These are phyloP conservation scores for Samsoniella hepiali DNA, from an alignment of 2,329 filamentous ascomycete species.

Conservation along the genomic window DNA sequence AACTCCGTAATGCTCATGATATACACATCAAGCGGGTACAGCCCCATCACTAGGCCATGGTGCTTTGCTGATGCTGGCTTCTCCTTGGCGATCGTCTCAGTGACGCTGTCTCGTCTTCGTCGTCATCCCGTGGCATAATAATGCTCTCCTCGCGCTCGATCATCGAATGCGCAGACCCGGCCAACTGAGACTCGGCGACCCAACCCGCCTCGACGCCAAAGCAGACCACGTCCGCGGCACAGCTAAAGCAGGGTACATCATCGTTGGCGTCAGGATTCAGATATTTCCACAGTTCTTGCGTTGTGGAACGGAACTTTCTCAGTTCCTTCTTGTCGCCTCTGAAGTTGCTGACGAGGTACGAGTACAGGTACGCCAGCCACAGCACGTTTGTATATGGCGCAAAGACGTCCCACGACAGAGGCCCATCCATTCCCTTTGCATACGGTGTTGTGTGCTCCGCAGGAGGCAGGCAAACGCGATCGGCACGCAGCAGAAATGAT, in stretches of 20 bases:
- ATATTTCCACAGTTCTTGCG: constrained; percentile 51
- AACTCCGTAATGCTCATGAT: background rate
- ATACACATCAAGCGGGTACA: background rate
- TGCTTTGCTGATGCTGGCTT: constrained; percentile 8
- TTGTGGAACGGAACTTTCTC: constrained; percentile 44
- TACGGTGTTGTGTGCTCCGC: constrained; percentile 47
- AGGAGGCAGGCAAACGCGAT: constrained; percentile 49
- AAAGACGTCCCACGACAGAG: constrained; percentile 53
- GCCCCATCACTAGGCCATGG: background rate
- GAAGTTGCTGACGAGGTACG: constrained; percentile 49
- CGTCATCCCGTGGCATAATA: constrained; percentile 32
- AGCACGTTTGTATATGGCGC: constrained; percentile 63
- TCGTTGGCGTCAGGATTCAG: constrained; percentile 50
- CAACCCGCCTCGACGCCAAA: constrained; percentile 58
- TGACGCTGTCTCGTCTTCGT: constrained; percentile 23
- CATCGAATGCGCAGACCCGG: constrained; percentile 36
- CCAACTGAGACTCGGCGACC: constrained; percentile 52
- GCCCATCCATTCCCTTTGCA: constrained; percentile 42
- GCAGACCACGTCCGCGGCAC: constrained; percentile 54
- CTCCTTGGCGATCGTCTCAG: constrained; percentile 28
- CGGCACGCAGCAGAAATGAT: constrained; percentile 51
- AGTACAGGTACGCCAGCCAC: constrained; percentile 61
- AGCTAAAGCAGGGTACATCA: constrained; percentile 48
- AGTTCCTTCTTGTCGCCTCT: constrained; percentile 45
- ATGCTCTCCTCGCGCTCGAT: constrained; percentile 42